These are phyloP conservation scores for Byssochlamys sp. DNA, from an alignment of 2,329 filamentous ascomycete genomes.

Conservation along the genomic window DNA sequence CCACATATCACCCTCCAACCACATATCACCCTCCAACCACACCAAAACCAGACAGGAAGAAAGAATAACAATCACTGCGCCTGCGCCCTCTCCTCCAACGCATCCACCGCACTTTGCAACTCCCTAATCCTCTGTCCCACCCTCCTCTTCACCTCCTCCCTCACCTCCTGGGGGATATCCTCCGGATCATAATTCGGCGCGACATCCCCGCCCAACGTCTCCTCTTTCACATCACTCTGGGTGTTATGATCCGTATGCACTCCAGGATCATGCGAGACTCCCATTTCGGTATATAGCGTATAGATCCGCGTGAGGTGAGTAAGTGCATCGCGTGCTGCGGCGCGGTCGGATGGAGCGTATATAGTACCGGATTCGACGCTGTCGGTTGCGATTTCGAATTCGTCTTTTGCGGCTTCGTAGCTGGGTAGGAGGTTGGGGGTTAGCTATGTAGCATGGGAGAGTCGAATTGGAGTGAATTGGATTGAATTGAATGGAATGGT, in stretches of 20 bases:
- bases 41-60: not conserved
- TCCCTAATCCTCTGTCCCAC: conserved; percentile 39
- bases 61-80: conserved; percentile 19
- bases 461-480: not conserved
- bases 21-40: not conserved
- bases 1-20: too few species aligned
- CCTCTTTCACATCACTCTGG: not conserved
- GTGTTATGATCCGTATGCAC: not conserved
- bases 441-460: not conserved
- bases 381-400: conserved; percentile 42
- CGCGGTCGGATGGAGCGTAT: conserved; percentile 38
- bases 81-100: conserved; percentile 32
- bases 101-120: conserved; percentile 35
- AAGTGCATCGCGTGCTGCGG: conserved; percentile 37
- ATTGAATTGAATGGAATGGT: not conserved
- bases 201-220: conserved; percentile 15
- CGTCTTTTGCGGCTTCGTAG: conserved; percentile 38
- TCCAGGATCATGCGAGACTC: not conserved
- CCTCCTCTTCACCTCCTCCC: conserved; percentile 35
- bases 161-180: conserved; percentile 18
- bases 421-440: conserved; percentile 5
- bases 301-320: conserved; percentile 29
- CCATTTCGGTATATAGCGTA: conserved; percentile 21
- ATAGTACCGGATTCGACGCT: conserved; percentile 37
- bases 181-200: conserved; percentile 24